These are phyloP conservation scores for Teratosphaeria pseudoeucalypti DNA, from an alignment of 2,329 filamentous ascomycete genomes.

Conservation along the genomic window DNA sequence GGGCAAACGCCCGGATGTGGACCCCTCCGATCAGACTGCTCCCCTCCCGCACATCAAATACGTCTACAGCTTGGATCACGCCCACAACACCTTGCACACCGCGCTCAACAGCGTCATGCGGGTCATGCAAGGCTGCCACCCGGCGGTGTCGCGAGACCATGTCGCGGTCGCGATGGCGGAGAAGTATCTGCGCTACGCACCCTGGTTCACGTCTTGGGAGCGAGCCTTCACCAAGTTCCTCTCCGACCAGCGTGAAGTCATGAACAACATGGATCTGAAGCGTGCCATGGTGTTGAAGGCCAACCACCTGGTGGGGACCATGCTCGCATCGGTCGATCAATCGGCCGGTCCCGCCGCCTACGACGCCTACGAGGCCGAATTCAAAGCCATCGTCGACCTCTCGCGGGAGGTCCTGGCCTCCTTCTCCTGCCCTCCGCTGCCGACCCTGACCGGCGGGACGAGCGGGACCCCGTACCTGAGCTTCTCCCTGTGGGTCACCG, in stretches of 20 bases:
- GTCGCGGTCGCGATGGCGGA: conserved; percentile 21
- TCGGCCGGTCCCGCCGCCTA: conserved; percentile 22
- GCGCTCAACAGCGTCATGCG: conserved; percentile 25
- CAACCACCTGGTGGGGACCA: conserved; percentile 23
- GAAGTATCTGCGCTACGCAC: conserved; percentile 21
- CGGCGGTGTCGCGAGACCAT: conserved; percentile 19
- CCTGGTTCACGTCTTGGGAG: conserved; percentile 24
- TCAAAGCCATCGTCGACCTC: conserved; percentile 24
- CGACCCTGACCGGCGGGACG: conserved; percentile 18
- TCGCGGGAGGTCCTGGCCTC: conserved; percentile 23
- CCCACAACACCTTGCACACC: conserved; percentile 22
- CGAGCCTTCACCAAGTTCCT: conserved; percentile 19
- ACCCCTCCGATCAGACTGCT: conserved; percentile 16
- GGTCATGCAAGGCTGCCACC: conserved; percentile 23
- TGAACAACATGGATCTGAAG: conserved; percentile 23
- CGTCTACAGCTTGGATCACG: conserved; percentile 23
- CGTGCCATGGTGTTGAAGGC: conserved; percentile 26
- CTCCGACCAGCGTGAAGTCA: conserved; percentile 14
- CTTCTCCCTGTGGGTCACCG: conserved; percentile 25
- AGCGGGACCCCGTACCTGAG: conserved; percentile 22
- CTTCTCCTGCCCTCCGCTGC: conserved; percentile 23
- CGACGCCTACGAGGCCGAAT: conserved; percentile 22
- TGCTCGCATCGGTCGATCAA: conserved; percentile 24
- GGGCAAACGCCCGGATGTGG: conserved; percentile 17
- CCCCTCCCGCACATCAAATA: conserved; percentile 18